Conservation (phyloP, 2,329 filamentous ascomycete species). For the Ceratocystis diversiconidia region DNA sequence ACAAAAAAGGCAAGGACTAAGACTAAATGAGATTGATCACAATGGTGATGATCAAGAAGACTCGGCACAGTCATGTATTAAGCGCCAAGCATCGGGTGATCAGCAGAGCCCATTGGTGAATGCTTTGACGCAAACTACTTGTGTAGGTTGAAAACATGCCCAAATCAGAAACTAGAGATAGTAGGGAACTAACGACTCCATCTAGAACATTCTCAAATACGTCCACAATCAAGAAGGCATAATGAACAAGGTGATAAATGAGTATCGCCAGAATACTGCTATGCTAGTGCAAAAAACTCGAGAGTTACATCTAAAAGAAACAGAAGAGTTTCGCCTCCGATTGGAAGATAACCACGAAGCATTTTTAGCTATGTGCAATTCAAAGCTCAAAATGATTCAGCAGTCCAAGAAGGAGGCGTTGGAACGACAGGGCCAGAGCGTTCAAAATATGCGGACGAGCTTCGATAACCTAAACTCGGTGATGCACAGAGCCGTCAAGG, state of each 20-base stretch:
- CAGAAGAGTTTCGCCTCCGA: background rate
- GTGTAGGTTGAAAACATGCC: constrained; percentile 6
- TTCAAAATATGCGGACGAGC: background rate
- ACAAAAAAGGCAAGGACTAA: background rate
- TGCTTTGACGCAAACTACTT: constrained; percentile 11
- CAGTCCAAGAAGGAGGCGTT: background rate
- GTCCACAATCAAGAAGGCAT: constrained; percentile 9
- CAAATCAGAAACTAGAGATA: background rate
- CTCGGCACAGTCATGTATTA: background rate
- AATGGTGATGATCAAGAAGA: background rate
- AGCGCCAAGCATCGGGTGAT: background rate
- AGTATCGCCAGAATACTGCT: constrained; percentile 5
- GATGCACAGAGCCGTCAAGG: background rate
- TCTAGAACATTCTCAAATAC: constrained; percentile 12
- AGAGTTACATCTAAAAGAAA: constrained; percentile 7
- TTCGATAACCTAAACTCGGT: background rate
- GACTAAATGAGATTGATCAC: background rate
- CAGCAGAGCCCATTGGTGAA: background rate
- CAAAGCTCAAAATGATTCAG: constrained; percentile 5
- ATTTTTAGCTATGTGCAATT: constrained; percentile 11
- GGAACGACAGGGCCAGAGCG: background rate
- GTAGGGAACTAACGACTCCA: background rate
- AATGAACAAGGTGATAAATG: constrained; percentile 9
- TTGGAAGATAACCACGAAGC: constrained; percentile 10
- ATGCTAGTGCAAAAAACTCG: constrained; percentile 9